Base-by-base conservation (phyloP, 2,329 filamentous ascomycete genomes). In the Botrytis galanthina region DNA sequence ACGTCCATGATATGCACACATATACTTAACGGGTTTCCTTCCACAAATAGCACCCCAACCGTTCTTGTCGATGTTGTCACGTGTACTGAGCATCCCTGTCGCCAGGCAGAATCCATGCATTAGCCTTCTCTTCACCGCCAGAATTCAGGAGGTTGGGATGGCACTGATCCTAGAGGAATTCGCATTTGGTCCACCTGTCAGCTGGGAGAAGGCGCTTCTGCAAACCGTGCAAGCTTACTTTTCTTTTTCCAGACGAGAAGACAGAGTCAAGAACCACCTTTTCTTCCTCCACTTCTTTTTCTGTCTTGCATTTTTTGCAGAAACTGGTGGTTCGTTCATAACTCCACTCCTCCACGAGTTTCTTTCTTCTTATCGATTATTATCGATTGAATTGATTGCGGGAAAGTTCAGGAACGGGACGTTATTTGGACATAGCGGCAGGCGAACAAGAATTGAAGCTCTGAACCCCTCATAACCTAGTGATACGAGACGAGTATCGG, bases 341-440 rank as follows among this genome's bases (percentile, higher is more conserved):
- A 39, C 37, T 63, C 44, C 46, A 66, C 61, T 18, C 42, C 62
- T 66, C 61, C 59, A 54, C 46, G 61, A 67, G 37, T 37, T 57
- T 57, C n/a, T 18, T 29, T 29, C 51, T 57, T 46, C n/a, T 39
- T 32, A 42, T 29, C 14, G 35, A 6, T 37, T 10, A 18, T 71
- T 39, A 63, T 71, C 26, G 32, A 54, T 71, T n/a, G 12, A n/a
- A 67, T 67, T 46, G 20, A 48, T 62, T 32, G 61, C 44, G 46
- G 32, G 48, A 39, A 32, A 42, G 32, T 14, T 18, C 20, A n/a
- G 26, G 70, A 37, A 67, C 61, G 48, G 70, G n/a, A 66, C 70
- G n/a, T 72, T 29, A 54, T 46, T 72, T 67, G 70, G 35, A 72
- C 70, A 72, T 26, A 72, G 70, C 70, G 61, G 70, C n/a, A 37